Evolutionary conservation across 1,284 basidiomycete species (phyloP), one percentile per base, ranked within the genome.

Genomic region (Tremellales sp.): DNA sequence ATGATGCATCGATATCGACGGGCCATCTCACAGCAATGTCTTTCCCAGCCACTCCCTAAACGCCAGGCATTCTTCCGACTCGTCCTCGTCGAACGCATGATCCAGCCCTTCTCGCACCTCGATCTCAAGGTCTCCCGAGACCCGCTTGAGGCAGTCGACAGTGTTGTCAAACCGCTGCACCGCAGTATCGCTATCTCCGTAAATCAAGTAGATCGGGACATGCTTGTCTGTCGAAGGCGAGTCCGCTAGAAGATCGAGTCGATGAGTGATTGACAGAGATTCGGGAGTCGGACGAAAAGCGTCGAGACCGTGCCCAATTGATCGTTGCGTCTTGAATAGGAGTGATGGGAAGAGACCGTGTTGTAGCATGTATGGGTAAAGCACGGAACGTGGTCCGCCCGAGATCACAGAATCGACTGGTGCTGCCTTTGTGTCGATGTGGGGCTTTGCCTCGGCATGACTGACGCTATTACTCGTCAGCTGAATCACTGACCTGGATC

Each of bases 311-410:
- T 47, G 46, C 2, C 68, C 68, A 27, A 64, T 43, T 0, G 61
- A 62, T 27, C 63, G 60, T 52, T 72, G 70, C 40, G 57, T 63
- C 35, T 60, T 48, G 58, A 73, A 70, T 19, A 73, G 56, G 7
- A 73, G 50, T 7, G 51, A 57, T 19, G 70, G 68, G 62, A 71
- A 70, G 8, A 73, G 57, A 4, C 42, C 61, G 43, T 73, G 67
- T 56, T 73, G 70, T 21, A 73, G 61, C 70, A 73, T 73, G 57
- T 73, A 73, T 3, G 62, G 54, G 57, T 73, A 73, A 5, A 73
- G 59, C 45, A 70, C 61, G 3, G 64, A 66, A 17, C 70, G 53
- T 3, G 70, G 70, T 3, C 70, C 70, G 43, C 65, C 68, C 0
- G 64, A 67, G 15, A 59, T 47, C 3, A 68, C 61, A 2, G 61